These are phyloP conservation scores for Schrenkiella parvula DNA, from an alignment of 345 rosid genomes.

Conservation along the genomic window DNA sequence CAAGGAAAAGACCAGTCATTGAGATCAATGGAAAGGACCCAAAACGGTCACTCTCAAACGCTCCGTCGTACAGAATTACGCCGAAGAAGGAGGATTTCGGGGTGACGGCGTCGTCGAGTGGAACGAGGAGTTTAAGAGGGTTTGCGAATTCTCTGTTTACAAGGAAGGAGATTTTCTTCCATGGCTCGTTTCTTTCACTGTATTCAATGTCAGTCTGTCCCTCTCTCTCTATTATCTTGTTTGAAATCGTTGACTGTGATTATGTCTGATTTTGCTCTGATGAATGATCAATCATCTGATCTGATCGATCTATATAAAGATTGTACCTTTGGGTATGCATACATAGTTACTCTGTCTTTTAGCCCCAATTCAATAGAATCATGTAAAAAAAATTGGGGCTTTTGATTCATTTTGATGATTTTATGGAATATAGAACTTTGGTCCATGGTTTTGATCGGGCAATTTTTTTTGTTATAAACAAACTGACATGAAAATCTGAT, in stretches of 20 bases:
- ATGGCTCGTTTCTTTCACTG: conserved; percentile 48
- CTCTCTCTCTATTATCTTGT: background rate
- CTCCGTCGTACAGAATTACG: conserved; percentile 34
- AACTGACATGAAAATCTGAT: background rate
- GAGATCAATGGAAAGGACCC: conserved; percentile 58
- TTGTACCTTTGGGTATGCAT: background rate
- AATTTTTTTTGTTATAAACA: background rate
- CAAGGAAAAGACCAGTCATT: conserved; percentile 41
- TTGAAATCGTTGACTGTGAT: background rate
- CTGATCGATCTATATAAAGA: background rate
- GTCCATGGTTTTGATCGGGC: background rate
- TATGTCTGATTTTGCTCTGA: background rate
- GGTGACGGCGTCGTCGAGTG: conserved; percentile 54
- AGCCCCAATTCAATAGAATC: background rate
- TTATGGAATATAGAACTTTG: background rate
- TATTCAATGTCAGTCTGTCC: conserved; percentile 44
- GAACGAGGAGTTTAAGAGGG: conserved; percentile 53
- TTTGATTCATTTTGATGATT: background rate
- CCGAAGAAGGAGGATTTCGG: conserved; percentile 43
- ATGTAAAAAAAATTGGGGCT: background rate
- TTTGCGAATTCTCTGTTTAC: conserved; percentile 45
- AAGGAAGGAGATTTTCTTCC: conserved; percentile 43
- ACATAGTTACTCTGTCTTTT: background rate
- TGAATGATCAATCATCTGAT: background rate
- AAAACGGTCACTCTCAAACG: conserved; percentile 38